A percentile compares a stretch with the other conserved stretches of the same genome.
Conservation (phyloP, 1,284 basidiomycete genomes). For the Polyporus tsugae region DNA sequence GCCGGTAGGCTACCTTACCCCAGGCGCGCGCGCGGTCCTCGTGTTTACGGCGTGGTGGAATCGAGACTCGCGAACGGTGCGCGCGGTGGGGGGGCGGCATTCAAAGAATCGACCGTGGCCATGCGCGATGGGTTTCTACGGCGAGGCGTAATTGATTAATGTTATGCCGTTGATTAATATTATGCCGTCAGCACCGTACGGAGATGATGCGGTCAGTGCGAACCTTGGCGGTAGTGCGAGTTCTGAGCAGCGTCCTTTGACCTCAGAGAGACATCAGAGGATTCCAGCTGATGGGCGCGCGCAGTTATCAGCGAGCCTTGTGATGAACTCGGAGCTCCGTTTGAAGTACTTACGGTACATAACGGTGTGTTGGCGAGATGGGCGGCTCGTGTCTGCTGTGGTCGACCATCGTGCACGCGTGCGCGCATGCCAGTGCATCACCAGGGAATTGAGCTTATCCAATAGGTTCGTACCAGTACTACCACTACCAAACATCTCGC, state of each 20-base stretch:
- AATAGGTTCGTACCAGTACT: background rate
- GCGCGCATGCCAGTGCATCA: background rate
- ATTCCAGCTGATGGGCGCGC: constrained; percentile 4
- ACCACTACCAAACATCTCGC: too few relatives aligned
- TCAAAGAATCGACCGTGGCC: constrained; percentile 9
- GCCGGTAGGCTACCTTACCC: too few relatives aligned
- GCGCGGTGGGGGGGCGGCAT: constrained; percentile 11
- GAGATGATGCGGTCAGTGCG: background rate
- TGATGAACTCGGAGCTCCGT: background rate
- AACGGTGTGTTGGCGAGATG: background rate
- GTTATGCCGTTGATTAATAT: background rate
- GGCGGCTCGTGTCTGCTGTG: background rate
- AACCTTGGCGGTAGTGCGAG: background rate
- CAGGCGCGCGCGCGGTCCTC: background rate
- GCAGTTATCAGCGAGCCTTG: background rate
- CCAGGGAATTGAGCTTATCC: background rate
- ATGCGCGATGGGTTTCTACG: background rate
- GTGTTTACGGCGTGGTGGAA: background rate
- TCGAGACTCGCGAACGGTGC: background rate
- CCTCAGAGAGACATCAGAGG: background rate
- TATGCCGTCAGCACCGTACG: background rate
- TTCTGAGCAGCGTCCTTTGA: background rate
- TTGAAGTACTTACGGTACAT: background rate
- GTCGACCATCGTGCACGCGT: background rate
- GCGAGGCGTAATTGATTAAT: background rate